phyloP scores from a whole-genome alignment of 179 eudicot species.

The Patellifolia procumbens region DNA sequence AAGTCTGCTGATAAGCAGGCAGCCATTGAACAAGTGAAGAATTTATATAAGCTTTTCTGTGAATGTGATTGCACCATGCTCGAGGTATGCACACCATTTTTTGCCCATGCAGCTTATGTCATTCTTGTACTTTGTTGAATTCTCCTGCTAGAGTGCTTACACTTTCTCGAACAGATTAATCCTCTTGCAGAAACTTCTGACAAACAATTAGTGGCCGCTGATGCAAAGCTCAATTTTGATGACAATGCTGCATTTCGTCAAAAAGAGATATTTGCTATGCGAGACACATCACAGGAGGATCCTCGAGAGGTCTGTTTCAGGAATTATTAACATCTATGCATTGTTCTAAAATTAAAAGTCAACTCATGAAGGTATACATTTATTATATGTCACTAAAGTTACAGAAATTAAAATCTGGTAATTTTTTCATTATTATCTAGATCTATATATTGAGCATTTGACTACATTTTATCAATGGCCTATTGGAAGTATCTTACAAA shows the following conservation, averaged over 20 bases:
- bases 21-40: constrained; percentile 95
- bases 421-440: not conserved
- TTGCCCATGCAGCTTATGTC: not conserved
- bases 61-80: constrained; percentile 83
- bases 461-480: not conserved
- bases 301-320: constrained; percentile 75
- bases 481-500: not conserved
- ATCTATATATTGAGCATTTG: not conserved
- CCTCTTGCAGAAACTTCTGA: constrained; percentile 95
- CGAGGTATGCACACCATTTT: constrained; percentile 50
- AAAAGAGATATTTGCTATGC: constrained; percentile 90
- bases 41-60: constrained; percentile 82
- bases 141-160: not conserved
- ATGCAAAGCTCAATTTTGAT: constrained; percentile 95
- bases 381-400: not conserved
- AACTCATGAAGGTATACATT: no score
- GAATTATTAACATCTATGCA: not conserved
- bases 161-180: constrained; percentile 59
- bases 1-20: constrained; percentile 70
- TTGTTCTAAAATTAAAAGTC: not conserved
- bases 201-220: constrained; percentile 88
- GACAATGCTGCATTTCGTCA: constrained; percentile 97
- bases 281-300: constrained; percentile 97
- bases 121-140: not conserved
- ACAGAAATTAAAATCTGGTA: not conserved